Evolutionary conservation across 1,284 basidiomycete species (phyloP), one percentile per base, ranked within the genome.

Genomic region (Microbotryum silenes-acaulis): DNA sequence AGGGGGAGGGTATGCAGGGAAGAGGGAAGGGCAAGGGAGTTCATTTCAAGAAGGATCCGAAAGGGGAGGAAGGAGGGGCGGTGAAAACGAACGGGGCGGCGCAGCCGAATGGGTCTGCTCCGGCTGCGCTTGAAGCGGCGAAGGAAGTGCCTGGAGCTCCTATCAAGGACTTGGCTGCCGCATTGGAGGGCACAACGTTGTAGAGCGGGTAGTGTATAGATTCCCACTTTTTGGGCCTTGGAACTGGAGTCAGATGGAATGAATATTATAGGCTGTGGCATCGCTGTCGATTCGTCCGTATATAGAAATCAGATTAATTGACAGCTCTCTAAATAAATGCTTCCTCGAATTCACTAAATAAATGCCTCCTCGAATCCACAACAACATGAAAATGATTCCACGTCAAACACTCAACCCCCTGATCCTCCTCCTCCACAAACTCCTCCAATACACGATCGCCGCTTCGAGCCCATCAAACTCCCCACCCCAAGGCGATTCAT

Each of bases 151-250:
- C 59, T 3, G 47, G 42, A 1, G 62, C 62, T 4, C 65, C 65
- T 5, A 25, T 66, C 25, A 63, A 63, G 29, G 62, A 63, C n/a
- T 47, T 66, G 45, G 59, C 62, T 5, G 62, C 62, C 5, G 44
- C 50, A n/a, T 52, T 66, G 25, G 61, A 59, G 37, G 59, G 54
- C 1, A 61, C 65, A 20, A 59, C 62, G 14, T 44, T 66, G 45
- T 66, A 46, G 51, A 46, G 21, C 37, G 37, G 37, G 16, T 18
- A 18, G 16, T 18, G 37, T 42, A 6, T 42, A 42, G 37, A 42
- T 16, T 42, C 37, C 37, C 10, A 42, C 12, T 16, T 10, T 16
- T 42, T 9, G 37, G 37, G 12, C 37, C 37, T 14, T 42, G 1
- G 37, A 42, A 4, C 16, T 42, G 12, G 37, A 42, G 37, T 42